Evolutionary conservation across 768 basidiomycete species (phyloP).

Genomic region (Porphyrellus cyaneotinctus): DNA sequence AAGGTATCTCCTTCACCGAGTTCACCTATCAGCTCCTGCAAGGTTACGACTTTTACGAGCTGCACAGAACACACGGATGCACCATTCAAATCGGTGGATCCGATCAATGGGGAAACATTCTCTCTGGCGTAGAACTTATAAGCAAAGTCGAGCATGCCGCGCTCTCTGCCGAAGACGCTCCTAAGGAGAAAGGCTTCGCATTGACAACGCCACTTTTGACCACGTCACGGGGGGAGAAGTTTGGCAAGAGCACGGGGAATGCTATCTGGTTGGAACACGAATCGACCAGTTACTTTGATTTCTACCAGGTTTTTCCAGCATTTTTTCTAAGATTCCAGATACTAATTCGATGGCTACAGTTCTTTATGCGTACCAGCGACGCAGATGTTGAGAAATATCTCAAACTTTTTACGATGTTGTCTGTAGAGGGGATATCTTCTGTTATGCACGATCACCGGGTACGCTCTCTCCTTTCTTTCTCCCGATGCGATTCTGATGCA

Average conservation of each 20-base stretch:
- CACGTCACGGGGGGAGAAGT: slow-evolving; percentile 86
- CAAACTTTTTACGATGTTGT: slow-evolving; percentile 76
- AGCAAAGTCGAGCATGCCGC: slow-evolving; percentile 37
- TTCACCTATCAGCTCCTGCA: slow-evolving; percentile 97
- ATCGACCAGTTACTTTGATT: slow-evolving; percentile 84
- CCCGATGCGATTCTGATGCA: not conserved
- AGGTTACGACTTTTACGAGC: slow-evolving; percentile 88
- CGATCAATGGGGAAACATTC: slow-evolving; percentile 98
- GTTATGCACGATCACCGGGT: slow-evolving; percentile 61
- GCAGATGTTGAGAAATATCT: slow-evolving; percentile 77
- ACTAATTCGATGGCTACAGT: slow-evolving; percentile 44
- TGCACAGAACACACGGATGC: slow-evolving; percentile 64
- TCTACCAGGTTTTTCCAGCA: slow-evolving; percentile 76
- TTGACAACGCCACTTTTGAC: slow-evolving; percentile 94
- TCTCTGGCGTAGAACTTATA: slow-evolving; percentile 91
- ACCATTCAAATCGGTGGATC: slow-evolving; percentile 91
- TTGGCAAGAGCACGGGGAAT: slow-evolving; percentile 96
- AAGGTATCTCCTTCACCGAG: slow-evolving; percentile 97
- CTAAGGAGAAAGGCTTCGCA: slow-evolving; percentile 56
- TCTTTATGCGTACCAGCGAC: slow-evolving; percentile 82
- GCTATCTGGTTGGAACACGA: slow-evolving; percentile 84
- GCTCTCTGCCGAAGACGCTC: not conserved
- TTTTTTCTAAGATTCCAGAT: not conserved
- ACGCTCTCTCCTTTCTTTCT: slow-evolving; percentile 1
- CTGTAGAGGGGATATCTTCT: slow-evolving; percentile 51